phyloP scores from a whole-genome alignment of 768 basidiomycete genomes.

The Glaciozyma martinii region DNA sequence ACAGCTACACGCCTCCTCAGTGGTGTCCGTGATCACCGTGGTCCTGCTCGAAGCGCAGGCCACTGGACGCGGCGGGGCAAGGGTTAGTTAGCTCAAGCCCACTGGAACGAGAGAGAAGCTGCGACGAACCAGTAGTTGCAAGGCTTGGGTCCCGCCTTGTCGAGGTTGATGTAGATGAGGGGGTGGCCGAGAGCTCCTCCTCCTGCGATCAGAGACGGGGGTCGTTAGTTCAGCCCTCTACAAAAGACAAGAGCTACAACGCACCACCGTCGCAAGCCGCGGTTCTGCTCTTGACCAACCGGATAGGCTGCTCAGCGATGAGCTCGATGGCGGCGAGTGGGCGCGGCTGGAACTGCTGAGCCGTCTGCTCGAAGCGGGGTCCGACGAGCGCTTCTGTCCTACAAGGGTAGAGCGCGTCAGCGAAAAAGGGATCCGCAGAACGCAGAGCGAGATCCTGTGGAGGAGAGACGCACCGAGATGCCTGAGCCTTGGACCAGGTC shows the following conservation, averaged over 20 bases:
- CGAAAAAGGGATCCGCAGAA: neutral
- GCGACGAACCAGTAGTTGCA: conserved; percentile 29
- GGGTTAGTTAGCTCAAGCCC: neutral
- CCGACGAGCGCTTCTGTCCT: conserved; percentile 43
- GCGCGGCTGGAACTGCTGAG: conserved; percentile 75
- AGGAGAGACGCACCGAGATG: conserved; percentile 48
- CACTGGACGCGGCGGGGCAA: neutral
- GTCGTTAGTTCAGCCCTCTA: neutral
- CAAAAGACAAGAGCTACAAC: conserved; percentile 37
- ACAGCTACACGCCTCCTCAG: neutral
- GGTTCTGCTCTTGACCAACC: conserved; percentile 68
- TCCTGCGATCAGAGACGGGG: conserved; percentile 47
- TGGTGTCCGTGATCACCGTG: conserved; percentile 4
- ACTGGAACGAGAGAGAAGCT: neutral
- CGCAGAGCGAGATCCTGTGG: conserved; percentile 30
- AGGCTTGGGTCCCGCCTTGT: conserved; percentile 50
- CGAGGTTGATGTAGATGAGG: conserved; percentile 91
- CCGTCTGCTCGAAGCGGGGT: conserved; percentile 88
- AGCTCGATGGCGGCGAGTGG: conserved; percentile 87
- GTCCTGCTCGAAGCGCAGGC: conserved; percentile 6
- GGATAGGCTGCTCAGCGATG: conserved; percentile 73
- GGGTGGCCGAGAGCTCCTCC: conserved; percentile 92
- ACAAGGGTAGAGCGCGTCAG: neutral
- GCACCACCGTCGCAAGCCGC: conserved; percentile 92
- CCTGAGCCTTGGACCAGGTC: conserved; percentile 81